Evolutionary conservation across 192 early-diverging fungal species (phyloP).

Genomic region (Nowakowskiella sp.): DNA sequence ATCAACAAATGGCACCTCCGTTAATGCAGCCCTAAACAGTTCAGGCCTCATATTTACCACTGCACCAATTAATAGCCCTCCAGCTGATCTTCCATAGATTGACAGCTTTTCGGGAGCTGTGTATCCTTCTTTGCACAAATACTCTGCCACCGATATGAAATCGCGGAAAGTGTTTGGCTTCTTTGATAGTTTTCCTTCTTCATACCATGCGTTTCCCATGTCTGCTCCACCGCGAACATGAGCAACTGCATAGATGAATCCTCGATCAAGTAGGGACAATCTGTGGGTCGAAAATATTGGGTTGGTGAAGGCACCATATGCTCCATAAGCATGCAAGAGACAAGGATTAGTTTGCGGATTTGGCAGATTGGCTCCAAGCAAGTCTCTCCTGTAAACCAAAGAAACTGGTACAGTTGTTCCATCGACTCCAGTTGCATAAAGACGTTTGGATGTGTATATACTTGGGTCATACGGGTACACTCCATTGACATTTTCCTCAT

Average conservation of each 20-base stretch:
- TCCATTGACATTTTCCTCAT: conserved; percentile 20
- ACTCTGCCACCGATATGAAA: conserved; percentile 58
- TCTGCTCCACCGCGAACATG: conserved; percentile 79
- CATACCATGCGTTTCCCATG: conserved; percentile 70
- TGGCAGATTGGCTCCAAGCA: conserved; percentile 14
- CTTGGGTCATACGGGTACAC: conserved; percentile 11
- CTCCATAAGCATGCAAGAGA: conserved; percentile 69
- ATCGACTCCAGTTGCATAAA: conserved; percentile 19
- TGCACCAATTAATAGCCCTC: conserved; percentile 68
- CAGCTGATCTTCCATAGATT: conserved; percentile 66
- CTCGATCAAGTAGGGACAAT: conserved; percentile 67
- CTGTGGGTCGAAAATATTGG: conserved; percentile 68
- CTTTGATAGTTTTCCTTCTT: conserved; percentile 57
- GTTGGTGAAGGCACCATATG: conserved; percentile 69
- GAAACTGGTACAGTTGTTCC: conserved; percentile 24
- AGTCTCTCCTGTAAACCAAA: conserved; percentile 23
- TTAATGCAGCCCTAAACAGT: conserved; percentile 64
- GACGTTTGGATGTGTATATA: conserved; percentile 12
- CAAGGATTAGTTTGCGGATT: conserved; percentile 25
- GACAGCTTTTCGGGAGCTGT: conserved; percentile 48
- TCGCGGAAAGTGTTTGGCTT: conserved; percentile 70
- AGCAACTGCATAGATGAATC: conserved; percentile 73
- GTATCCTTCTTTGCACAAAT: conserved; percentile 50
- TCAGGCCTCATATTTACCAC: conserved; percentile 56
- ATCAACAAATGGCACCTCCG: conserved; percentile 79